Conservation (phyloP, 139 green algal genomes). For the Micractinium conductrix region DNA sequence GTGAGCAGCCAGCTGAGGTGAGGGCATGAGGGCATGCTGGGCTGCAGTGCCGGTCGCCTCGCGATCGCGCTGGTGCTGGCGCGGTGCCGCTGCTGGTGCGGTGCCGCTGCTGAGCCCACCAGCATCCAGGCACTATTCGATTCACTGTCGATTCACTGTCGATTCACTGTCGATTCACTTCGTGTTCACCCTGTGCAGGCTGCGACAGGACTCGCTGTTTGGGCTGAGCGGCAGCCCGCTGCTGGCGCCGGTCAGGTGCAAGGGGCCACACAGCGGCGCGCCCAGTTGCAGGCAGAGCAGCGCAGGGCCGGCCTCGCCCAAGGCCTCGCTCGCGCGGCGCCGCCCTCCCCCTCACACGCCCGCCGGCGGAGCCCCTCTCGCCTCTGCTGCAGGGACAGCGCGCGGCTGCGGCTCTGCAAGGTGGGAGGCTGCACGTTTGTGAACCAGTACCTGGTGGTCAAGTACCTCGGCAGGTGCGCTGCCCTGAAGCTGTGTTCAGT, state of each 20-base stretch:
- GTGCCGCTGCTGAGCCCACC: too few species aligned
- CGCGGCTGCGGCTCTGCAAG: conserved; percentile 67
- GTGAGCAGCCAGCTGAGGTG: conserved; percentile 12
- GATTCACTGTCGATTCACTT: too few species aligned
- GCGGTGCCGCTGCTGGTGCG: not conserved
- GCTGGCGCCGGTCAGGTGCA: not conserved
- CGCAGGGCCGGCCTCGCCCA: too few species aligned
- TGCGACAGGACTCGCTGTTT: conserved; percentile 31
- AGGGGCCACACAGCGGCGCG: not conserved
- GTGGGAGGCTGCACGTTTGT: conserved; percentile 81
- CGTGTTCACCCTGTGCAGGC: not conserved
- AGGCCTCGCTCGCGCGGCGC: too few species aligned
- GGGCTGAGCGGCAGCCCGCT: not conserved
- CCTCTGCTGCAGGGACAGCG: conserved; percentile 14
- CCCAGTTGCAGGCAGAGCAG: too few species aligned
- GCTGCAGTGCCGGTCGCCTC: not conserved
- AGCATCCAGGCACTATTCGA: too few species aligned
- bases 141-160: too few species aligned
- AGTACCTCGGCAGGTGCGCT: conserved; percentile 69
- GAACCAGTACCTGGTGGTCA: conserved; percentile 88
- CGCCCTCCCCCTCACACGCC: too few species aligned
- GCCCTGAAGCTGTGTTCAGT: too few species aligned
- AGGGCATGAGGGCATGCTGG: not conserved
- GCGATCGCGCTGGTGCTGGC: not conserved
- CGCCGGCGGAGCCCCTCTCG: too few species aligned